phyloP scores from a whole-genome alignment of 371 early-diverging fungal genomes.

The Rhizopus sp. region DNA sequence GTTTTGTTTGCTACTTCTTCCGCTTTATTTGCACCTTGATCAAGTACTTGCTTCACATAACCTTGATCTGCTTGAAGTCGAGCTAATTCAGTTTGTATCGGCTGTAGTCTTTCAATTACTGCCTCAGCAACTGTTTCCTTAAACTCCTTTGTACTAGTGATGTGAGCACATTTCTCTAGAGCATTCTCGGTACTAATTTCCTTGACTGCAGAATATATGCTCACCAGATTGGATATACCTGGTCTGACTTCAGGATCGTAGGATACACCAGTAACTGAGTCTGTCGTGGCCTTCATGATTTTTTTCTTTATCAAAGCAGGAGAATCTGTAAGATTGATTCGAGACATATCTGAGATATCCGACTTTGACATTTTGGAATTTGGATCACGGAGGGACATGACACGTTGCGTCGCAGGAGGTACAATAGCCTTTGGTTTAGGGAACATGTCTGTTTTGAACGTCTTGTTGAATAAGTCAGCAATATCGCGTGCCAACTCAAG shows the following conservation, averaged over 20 bases:
- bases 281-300: constrained; percentile 78
- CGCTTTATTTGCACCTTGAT: constrained; percentile 65
- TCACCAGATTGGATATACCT: constrained; percentile 82
- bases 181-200: constrained; percentile 44
- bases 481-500: constrained; percentile 84
- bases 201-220: constrained; percentile 69
- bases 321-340: constrained; percentile 78
- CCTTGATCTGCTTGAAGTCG: constrained; percentile 59
- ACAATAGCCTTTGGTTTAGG: constrained; percentile 69
- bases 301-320: constrained; percentile 69
- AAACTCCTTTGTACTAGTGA: constrained; percentile 61
- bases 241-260: constrained; percentile 78
- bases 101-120: constrained; percentile 59
- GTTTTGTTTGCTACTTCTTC: constrained; percentile 51
- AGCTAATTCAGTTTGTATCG: constrained; percentile 66
- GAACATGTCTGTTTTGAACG: constrained; percentile 60
- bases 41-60: constrained; percentile 65
- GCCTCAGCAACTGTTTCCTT: constrained; percentile 76
- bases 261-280: constrained; percentile 65
- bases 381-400: constrained; percentile 87
- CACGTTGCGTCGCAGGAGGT: constrained; percentile 71
- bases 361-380: constrained; percentile 93
- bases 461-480: constrained; percentile 75
- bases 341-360: constrained; percentile 66
- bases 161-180: constrained; percentile 44